Percentiles rank a stretch among this genome's conserved stretches.
Evolutionary conservation across 257 asterid genomes (phyloP).

Genomic region (Ligustrum vulgare): DNA sequence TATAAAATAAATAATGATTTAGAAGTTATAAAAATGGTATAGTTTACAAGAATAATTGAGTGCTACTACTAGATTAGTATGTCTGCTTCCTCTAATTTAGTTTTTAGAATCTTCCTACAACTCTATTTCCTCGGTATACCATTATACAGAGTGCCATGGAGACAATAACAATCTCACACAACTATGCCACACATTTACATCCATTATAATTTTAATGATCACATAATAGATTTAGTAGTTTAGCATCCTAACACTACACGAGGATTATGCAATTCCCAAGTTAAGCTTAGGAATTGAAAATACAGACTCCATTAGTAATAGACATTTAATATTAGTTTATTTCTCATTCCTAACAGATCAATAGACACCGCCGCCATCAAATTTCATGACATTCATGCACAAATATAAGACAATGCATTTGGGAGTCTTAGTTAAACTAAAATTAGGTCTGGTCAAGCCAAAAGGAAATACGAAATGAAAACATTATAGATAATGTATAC

Average conservation of each 20-base stretch:
- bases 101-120: slow-evolving; percentile 2
- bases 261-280: not conserved
- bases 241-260: not conserved
- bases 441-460: not conserved
- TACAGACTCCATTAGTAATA: not conserved
- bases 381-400: not conserved
- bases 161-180: not conserved
- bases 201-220: not conserved
- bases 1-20: not conserved
- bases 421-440: not conserved
- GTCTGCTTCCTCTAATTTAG: not conserved
- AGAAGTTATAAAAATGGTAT: not conserved
- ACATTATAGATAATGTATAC: slow-evolving; percentile 4
- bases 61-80: not conserved
- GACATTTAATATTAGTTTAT: slow-evolving; percentile 9
- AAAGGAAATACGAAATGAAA: slow-evolving; percentile 8
- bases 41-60: not conserved
- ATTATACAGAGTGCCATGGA: not conserved
- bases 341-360: not conserved
- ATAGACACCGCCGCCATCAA: not conserved
- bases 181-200: not conserved
- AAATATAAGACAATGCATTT: slow-evolving; percentile 1
- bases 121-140: not conserved
- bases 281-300: slow-evolving; percentile 6
- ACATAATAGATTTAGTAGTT: not conserved